A percentile compares a stretch with the other conserved stretches of the same genome.
Evolutionary conservation across 345 rosid species (phyloP).

Genomic region (Limnanthes douglasii): DNA sequence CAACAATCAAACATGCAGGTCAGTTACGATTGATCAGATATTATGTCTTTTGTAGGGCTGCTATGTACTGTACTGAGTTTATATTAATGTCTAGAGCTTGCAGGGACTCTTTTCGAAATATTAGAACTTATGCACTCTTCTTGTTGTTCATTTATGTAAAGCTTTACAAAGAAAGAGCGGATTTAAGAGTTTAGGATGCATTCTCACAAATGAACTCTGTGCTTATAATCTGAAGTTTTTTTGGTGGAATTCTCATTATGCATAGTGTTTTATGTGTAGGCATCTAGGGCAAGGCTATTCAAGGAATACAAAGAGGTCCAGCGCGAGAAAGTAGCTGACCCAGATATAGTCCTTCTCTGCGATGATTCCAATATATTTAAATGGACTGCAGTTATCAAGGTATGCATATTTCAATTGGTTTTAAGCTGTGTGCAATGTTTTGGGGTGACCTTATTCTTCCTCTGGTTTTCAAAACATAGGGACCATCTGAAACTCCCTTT

Average conservation of each 20-base stretch:
- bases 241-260: neutral
- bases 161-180: neutral
- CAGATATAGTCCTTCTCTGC: constrained; percentile 84
- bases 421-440: neutral
- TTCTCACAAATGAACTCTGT: neutral
- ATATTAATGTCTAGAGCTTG: neutral
- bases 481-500: constrained; percentile 95
- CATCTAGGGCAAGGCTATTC: constrained; percentile 88
- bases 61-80: neutral
- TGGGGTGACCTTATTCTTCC: constrained; percentile 5
- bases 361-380: constrained; percentile 95
- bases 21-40: neutral
- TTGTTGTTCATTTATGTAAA: neutral
- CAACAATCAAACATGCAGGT: constrained; percentile 9
- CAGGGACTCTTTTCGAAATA: neutral
- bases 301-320: constrained; percentile 98
- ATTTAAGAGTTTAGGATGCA: neutral
- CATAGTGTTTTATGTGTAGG: constrained; percentile 21
- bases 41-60: too few species aligned
- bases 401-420: constrained; percentile 6
- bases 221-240: neutral
- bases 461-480: constrained; percentile 18
- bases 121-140: neutral
- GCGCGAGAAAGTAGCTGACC: constrained; percentile 84
- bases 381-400: constrained; percentile 99